Percentiles rank a stretch among this genome's conserved stretches.
Evolutionary conservation across 1,284 basidiomycete genomes (phyloP).

Genomic region (Irpex sp.): DNA sequence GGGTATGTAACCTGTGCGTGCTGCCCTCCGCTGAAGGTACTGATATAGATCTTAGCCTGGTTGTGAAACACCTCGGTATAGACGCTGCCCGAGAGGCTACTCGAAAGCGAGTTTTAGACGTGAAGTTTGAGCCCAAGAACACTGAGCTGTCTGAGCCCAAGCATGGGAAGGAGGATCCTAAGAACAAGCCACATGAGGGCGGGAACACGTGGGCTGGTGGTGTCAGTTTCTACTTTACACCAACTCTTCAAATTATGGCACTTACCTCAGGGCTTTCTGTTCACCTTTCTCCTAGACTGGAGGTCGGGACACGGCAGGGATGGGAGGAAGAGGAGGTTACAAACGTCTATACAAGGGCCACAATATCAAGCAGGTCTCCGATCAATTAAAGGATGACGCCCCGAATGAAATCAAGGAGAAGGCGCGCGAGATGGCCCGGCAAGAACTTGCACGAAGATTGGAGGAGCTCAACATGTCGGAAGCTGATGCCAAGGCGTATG

Average conservation of each 20-base stretch:
- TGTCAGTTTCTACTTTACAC: slow-evolving; percentile 33
- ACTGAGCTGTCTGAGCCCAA: slow-evolving; percentile 50
- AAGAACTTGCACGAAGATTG: slow-evolving; percentile 54
- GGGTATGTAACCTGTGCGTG: slow-evolving; percentile 36
- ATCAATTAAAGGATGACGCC: slow-evolving; percentile 52
- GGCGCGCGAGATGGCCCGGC: slow-evolving; percentile 61
- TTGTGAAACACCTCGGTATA: slow-evolving; percentile 49
- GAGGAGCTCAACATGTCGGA: slow-evolving; percentile 60
- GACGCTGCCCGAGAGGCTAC: slow-evolving; percentile 50
- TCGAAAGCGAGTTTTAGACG: slow-evolving; percentile 47
- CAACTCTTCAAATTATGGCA: background rate
- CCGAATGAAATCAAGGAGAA: slow-evolving; percentile 58
- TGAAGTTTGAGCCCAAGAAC: slow-evolving; percentile 52
- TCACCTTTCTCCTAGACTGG: slow-evolving; percentile 42
- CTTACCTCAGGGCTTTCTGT: background rate
- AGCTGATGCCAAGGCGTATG: slow-evolving; percentile 54
- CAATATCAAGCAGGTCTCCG: slow-evolving; percentile 60
- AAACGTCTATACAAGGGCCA: slow-evolving; percentile 64
- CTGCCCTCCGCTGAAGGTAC: background rate
- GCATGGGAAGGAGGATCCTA: slow-evolving; percentile 53
- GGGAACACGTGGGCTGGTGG: slow-evolving; percentile 64
- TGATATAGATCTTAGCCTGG: slow-evolving; percentile 34
- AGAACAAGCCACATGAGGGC: slow-evolving; percentile 51
- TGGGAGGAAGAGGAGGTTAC: slow-evolving; percentile 62
- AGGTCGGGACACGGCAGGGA: slow-evolving; percentile 62